A percentile compares a stretch with the other conserved stretches of the same genome.
Conservation (phyloP, 106 monocot genomes). For the Dendrobium huoshanense region DNA sequence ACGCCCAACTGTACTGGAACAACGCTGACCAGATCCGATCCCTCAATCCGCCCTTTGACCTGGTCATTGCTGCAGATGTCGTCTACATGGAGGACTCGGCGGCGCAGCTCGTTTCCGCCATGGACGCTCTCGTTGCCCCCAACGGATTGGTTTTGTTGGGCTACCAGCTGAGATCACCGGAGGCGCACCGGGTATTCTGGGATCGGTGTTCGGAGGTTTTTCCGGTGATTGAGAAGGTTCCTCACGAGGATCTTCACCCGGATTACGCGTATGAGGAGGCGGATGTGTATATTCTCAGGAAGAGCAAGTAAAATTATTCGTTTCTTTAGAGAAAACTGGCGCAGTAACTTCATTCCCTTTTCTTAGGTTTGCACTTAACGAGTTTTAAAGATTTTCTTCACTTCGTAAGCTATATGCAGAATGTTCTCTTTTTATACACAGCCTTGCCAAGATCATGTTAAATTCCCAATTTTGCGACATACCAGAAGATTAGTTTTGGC, state of each 20-base stretch:
- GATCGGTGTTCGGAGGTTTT: constrained; percentile 40
- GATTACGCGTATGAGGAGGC: constrained; percentile 89
- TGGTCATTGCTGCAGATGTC: constrained; percentile 91
- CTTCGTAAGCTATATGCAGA: neutral
- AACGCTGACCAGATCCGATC: constrained; percentile 45
- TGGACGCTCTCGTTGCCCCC: constrained; percentile 54
- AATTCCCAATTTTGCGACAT: neutral
- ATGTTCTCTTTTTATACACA: neutral
- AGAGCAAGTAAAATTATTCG: constrained; percentile 15
- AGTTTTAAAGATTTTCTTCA: neutral
- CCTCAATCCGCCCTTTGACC: constrained; percentile 55
- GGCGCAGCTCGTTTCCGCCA: constrained; percentile 53
- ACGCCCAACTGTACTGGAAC: constrained; percentile 81
- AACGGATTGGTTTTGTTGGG: constrained; percentile 76
- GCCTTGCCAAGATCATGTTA: neutral
- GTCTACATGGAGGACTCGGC: constrained; percentile 94
- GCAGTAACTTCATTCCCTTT: neutral
- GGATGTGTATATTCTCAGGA: constrained; percentile 73
- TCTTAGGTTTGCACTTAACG: neutral
- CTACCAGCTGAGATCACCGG: constrained; percentile 81
- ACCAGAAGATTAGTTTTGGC: neutral
- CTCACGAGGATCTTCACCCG: constrained; percentile 70
- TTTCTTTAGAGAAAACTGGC: neutral
- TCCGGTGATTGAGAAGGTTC: constrained; percentile 60
- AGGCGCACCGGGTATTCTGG: constrained; percentile 82